Conservation (phyloP, 2,329 filamentous ascomycete species). For the Calonectria pseudoturangicola region DNA sequence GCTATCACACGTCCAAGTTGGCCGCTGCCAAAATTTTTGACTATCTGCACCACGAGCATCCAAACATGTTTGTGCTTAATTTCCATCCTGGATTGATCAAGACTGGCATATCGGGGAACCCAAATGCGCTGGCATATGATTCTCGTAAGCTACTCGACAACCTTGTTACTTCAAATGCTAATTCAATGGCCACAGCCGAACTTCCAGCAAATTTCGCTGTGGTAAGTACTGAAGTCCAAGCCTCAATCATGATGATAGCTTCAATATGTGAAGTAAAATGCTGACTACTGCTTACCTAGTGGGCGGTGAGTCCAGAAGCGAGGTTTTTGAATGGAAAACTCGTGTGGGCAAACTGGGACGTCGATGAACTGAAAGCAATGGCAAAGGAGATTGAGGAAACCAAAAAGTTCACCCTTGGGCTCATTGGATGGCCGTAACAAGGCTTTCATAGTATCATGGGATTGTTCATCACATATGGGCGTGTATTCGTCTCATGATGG, state of each 20-base stretch:
- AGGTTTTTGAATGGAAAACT: slow-evolving; percentile 24
- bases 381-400: neutral
- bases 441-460: too few species aligned
- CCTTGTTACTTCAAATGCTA: neutral
- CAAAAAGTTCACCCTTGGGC: neutral
- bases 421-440: neutral
- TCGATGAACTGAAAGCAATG: slow-evolving; percentile 22
- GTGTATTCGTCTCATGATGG: too few species aligned
- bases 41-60: slow-evolving; percentile 60
- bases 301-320: slow-evolving; percentile 18
- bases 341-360: slow-evolving; percentile 30
- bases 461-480: too few species aligned
- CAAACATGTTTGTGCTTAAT: slow-evolving; percentile 58
- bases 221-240: neutral
- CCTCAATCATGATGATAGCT: fast-evolving
- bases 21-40: slow-evolving; percentile 60
- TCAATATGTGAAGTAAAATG: too few species aligned
- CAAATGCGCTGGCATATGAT: slow-evolving; percentile 3
- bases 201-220: slow-evolving; percentile 12
- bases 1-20: slow-evolving; percentile 61
- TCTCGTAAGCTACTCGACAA: neutral
- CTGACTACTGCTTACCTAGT: neutral
- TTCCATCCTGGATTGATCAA: slow-evolving; percentile 64
- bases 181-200: neutral
- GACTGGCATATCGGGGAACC: slow-evolving; percentile 56